phyloP scores from a whole-genome alignment of 805 yeast genomes.

The Torulaspora delbrueckii region DNA sequence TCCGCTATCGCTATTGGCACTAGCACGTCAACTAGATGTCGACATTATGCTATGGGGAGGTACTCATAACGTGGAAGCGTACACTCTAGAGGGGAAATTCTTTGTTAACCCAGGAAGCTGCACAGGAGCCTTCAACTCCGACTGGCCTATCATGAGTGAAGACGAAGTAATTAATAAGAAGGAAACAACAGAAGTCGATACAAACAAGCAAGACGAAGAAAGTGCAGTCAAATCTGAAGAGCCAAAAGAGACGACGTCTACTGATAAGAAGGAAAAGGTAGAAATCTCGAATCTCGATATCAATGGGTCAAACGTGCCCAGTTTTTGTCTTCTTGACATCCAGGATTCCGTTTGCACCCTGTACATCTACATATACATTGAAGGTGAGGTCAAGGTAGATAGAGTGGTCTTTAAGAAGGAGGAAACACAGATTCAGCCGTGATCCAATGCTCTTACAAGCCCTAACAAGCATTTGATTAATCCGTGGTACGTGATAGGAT shows the following conservation, averaged over 20 bases:
- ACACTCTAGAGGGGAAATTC: slow-evolving; percentile 84
- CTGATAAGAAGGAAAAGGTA: slow-evolving; percentile 21
- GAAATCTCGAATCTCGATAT: slow-evolving; percentile 22
- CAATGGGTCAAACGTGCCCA: slow-evolving; percentile 52
- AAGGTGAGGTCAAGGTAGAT: slow-evolving; percentile 86
- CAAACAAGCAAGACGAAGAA: slow-evolving; percentile 1
- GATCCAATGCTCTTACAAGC: background rate
- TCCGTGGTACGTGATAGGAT: slow-evolving; percentile 5
- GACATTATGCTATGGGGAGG: slow-evolving; percentile 93
- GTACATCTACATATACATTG: slow-evolving; percentile 76
- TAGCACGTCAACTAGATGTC: slow-evolving; percentile 88
- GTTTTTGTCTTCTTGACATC: slow-evolving; percentile 85
- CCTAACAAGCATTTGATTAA: background rate
- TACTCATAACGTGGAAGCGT: slow-evolving; percentile 88
- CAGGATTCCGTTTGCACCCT: slow-evolving; percentile 72
- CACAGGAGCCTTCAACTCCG: slow-evolving; percentile 79
- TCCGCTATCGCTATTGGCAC: slow-evolving; percentile 72
- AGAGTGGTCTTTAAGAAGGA: slow-evolving; percentile 66
- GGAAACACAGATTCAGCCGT: background rate
- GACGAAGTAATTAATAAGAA: slow-evolving; percentile 22
- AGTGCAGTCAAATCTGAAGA: slow-evolving; percentile 1
- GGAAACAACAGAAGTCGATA: slow-evolving; percentile 12
- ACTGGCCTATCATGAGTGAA: slow-evolving; percentile 45
- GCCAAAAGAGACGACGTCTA: slow-evolving; percentile 7
- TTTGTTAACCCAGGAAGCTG: slow-evolving; percentile 97